Evolutionary conservation across 768 basidiomycete genomes (phyloP).

Genomic region (Melanogaster broomeanus): DNA sequence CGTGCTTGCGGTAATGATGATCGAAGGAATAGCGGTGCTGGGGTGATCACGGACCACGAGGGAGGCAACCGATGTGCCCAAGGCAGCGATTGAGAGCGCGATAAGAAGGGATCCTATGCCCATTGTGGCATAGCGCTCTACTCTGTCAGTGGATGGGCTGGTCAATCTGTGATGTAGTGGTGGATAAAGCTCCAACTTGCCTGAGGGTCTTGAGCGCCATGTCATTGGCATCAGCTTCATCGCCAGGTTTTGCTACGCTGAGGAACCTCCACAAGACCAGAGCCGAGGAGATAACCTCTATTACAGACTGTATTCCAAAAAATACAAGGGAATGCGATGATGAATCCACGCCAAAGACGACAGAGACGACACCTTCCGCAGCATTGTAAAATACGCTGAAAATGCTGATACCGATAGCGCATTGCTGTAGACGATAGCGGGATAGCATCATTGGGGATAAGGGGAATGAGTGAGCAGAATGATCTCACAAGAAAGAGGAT

Average conservation of each 20-base stretch:
- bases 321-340: constrained; percentile 47
- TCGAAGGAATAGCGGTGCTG: constrained; percentile 38
- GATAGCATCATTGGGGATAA: constrained; percentile 14
- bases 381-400: constrained; percentile 40
- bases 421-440: constrained; percentile 27
- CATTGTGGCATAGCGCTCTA: constrained; percentile 39
- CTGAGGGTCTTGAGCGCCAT: constrained; percentile 10
- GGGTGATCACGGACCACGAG: constrained; percentile 40
- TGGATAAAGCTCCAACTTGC: constrained; percentile 7
- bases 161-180: background rate
- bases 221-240: constrained; percentile 23
- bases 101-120: constrained; percentile 40
- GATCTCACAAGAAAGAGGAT: too few species aligned
- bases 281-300: constrained; percentile 46
- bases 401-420: constrained; percentile 44
- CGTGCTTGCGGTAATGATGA: constrained; percentile 45
- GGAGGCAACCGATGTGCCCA: constrained; percentile 35
- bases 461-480: too few species aligned
- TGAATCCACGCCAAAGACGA: constrained; percentile 46
- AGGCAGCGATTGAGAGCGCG: constrained; percentile 38
- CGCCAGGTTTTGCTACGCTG: constrained; percentile 32
- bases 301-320: constrained; percentile 49
- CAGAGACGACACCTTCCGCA: constrained; percentile 45
- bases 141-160: constrained; percentile 17
- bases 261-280: constrained; percentile 49